These are phyloP conservation scores for Albugo candida DNA, from an alignment of 352 stramenopile species.

Conservation along the genomic window DNA sequence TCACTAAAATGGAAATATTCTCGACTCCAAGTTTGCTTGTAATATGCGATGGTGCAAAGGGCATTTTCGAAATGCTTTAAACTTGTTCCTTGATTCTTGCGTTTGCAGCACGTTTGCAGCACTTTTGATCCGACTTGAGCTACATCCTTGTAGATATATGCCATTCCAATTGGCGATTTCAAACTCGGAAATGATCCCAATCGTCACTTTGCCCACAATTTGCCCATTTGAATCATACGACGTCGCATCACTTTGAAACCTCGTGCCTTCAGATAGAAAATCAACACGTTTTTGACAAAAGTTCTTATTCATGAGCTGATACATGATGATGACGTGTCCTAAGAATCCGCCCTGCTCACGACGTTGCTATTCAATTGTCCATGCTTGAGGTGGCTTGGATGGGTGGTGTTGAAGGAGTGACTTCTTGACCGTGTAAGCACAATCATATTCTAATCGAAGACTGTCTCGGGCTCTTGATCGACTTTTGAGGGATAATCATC, in stretches of 20 bases:
- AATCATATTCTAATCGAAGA: conserved; percentile 93
- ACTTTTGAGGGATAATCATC: conserved; percentile 74
- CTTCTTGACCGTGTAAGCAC: conserved; percentile 97
- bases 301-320: conserved; percentile 87
- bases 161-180: conserved; percentile 96
- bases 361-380: conserved; percentile 80
- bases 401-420: conserved; percentile 88
- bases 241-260: conserved; percentile 82
- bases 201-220: conserved; percentile 87
- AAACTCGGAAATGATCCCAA: conserved; percentile 91
- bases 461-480: conserved; percentile 91
- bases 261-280: conserved; percentile 90
- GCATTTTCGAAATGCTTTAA: conserved; percentile 93
- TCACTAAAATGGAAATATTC: too few relatives aligned
- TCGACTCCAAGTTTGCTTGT: conserved; percentile 41
- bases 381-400: conserved; percentile 88
- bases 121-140: conserved; percentile 88
- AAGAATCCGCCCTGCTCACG: conserved; percentile 85
- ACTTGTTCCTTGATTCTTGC: conserved; percentile 90
- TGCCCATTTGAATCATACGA: conserved; percentile 75
- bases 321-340: conserved; percentile 89
- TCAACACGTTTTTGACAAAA: conserved; percentile 87
- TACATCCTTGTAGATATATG: conserved; percentile 86
- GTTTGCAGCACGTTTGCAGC: conserved; percentile 83
- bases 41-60: conserved; percentile 93